A percentile compares a stretch with the other conserved stretches of the same genome.
These are phyloP conservation scores for Trebouxia gelatinosa DNA, from an alignment of 163 green algal species.

Conservation along the genomic window DNA sequence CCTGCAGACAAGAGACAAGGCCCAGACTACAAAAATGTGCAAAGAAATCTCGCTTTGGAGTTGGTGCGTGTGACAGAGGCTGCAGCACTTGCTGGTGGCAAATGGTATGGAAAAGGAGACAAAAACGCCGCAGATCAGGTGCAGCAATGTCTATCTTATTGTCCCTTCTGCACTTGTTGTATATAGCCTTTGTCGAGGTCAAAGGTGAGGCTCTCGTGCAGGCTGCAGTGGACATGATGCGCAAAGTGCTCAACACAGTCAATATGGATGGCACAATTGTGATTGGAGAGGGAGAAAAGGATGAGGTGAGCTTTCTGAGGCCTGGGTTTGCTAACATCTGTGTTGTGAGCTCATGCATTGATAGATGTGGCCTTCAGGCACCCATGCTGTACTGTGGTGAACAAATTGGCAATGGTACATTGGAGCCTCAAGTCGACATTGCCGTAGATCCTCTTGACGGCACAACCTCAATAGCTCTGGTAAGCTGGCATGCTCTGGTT, in stretches of 20 bases:
- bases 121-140: conserved; percentile 85
- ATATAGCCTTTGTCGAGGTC: too few relatives aligned
- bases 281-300: conserved; percentile 86
- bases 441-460: conserved; percentile 86
- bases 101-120: conserved; percentile 71
- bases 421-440: conserved; percentile 68
- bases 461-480: conserved; percentile 71
- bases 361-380: conserved; percentile 45
- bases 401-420: conserved; percentile 63
- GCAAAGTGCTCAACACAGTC: conserved; percentile 73
- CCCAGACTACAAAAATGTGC: conserved; percentile 63
- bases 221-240: conserved; percentile 85
- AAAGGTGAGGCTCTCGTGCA: conserved; percentile 30
- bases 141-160: not conserved
- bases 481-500: conserved; percentile 10
- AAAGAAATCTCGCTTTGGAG: conserved; percentile 86
- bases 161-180: not conserved
- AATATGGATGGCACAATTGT: conserved; percentile 80
- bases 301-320: too few relatives aligned
- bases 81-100: conserved; percentile 67
- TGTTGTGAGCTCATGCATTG: too few relatives aligned
- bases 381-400: conserved; percentile 80
- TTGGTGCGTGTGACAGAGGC: conserved; percentile 84
- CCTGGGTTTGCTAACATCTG: too few relatives aligned
- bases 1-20: conserved; percentile 27